Evolutionary conservation across 176 grass and related monocot species (phyloP).

Genomic region (Oryza glaberrima): DNA sequence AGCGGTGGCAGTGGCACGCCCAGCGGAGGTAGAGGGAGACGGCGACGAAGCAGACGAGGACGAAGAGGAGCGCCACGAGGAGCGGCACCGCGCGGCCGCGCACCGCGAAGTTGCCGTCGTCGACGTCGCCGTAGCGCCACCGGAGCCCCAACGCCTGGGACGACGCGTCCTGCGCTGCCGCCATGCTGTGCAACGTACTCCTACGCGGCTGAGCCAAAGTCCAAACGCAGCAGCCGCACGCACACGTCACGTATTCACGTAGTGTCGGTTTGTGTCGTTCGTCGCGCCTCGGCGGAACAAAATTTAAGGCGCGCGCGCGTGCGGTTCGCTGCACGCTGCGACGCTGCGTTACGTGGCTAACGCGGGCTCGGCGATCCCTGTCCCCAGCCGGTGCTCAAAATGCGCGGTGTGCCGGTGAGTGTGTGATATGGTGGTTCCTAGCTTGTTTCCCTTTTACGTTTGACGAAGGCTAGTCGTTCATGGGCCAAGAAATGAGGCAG

Average conservation of each 20-base stretch:
- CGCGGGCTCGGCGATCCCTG: not conserved
- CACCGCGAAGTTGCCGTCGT: constrained; percentile 51
- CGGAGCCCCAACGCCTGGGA: constrained; percentile 5
- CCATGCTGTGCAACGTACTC: constrained; percentile 30
- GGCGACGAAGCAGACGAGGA: constrained; percentile 49
- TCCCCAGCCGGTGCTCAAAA: constrained; percentile 12
- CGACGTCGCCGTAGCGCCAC: constrained; percentile 48
- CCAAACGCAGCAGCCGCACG: not conserved
- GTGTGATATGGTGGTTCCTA: constrained; percentile 7
- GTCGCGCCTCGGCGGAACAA: not conserved
- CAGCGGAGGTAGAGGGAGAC: constrained; percentile 56
- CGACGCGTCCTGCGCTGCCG: constrained; percentile 53
- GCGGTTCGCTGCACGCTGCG: constrained; percentile 10
- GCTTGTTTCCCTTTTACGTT: not conserved
- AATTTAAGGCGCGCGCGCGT: not conserved
- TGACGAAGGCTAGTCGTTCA: not conserved
- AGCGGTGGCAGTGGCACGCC: constrained; percentile 41
- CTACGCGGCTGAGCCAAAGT: not conserved
- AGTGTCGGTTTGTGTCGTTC: not conserved
- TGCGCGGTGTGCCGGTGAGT: not conserved
- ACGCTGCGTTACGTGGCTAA: constrained; percentile 17
- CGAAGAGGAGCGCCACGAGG: constrained; percentile 32
- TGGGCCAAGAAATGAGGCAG: constrained; percentile 10
- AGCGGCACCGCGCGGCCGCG: constrained; percentile 31
- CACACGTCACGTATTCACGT: not conserved